These are phyloP conservation scores for Trichophyton mentagrophytes DNA, from an alignment of 2,329 filamentous ascomycete species.

Conservation along the genomic window DNA sequence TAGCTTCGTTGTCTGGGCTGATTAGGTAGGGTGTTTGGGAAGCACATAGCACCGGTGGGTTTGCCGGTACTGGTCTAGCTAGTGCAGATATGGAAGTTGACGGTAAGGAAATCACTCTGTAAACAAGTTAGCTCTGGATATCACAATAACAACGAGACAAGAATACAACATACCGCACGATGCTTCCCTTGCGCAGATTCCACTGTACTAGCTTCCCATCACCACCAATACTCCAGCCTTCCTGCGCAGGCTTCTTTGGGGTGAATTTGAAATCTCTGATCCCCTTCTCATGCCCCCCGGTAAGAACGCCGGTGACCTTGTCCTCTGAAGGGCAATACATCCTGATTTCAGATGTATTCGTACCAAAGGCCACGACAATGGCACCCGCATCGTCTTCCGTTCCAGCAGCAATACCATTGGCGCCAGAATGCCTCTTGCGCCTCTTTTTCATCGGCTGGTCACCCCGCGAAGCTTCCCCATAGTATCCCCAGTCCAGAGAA, in stretches of 20 bases:
- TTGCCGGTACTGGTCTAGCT: slow-evolving; percentile 29
- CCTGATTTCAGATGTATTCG: slow-evolving; percentile 36
- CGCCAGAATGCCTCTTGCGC: slow-evolving; percentile 35
- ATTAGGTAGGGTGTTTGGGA: slow-evolving; percentile 39
- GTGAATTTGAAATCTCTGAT: slow-evolving; percentile 41
- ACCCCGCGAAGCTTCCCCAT: slow-evolving; percentile 21
- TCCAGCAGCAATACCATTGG: slow-evolving; percentile 23
- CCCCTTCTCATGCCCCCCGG: slow-evolving; percentile 36
- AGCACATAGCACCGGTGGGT: slow-evolving; percentile 37
- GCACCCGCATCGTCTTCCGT: slow-evolving; percentile 23
- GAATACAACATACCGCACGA: slow-evolving; percentile 27
- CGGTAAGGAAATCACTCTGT: slow-evolving; percentile 34
- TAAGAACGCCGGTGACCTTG: slow-evolving; percentile 33
- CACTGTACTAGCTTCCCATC: slow-evolving; percentile 42
- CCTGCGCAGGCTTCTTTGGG: slow-evolving; percentile 24
- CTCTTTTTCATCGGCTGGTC: slow-evolving; percentile 37
- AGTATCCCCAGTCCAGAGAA: slow-evolving; percentile 41
- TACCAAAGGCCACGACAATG: slow-evolving; percentile 39
- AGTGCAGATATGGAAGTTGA: slow-evolving; percentile 30
- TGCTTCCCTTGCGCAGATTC: slow-evolving; percentile 35
- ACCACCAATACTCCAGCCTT: slow-evolving; percentile 43
- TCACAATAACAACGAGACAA: not conserved
- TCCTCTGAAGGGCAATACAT: slow-evolving; percentile 39
- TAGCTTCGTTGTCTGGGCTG: slow-evolving; percentile 27
- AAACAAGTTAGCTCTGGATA: slow-evolving; percentile 3